Evolutionary conservation across 2,329 filamentous ascomycete species (phyloP).

Genomic region (Clarireedia monteithiana): DNA sequence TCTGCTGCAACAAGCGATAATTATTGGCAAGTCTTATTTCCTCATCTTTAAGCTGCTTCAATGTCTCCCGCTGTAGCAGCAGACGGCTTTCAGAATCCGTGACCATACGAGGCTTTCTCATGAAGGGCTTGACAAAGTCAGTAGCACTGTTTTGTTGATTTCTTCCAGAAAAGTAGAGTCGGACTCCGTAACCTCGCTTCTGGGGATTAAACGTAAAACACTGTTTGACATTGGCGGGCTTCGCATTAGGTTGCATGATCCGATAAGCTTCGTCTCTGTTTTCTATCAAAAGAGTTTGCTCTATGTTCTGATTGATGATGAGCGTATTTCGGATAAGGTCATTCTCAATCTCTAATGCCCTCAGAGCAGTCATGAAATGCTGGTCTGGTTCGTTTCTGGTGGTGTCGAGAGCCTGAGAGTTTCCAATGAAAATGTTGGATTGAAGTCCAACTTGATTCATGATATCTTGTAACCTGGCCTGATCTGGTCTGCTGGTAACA

Average conservation of each 20-base stretch:
- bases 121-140: slow-evolving; percentile 35
- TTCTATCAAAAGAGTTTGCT: slow-evolving; percentile 74
- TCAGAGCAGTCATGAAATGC: slow-evolving; percentile 68
- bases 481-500: slow-evolving; percentile 70
- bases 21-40: slow-evolving; percentile 38
- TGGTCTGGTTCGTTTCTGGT: slow-evolving; percentile 64
- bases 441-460: slow-evolving; percentile 49
- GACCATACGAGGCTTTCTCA: slow-evolving; percentile 60
- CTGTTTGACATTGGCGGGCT: slow-evolving; percentile 60
- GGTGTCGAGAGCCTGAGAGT: slow-evolving; percentile 46
- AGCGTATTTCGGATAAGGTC: slow-evolving; percentile 70
- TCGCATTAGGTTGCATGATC: slow-evolving; percentile 56
- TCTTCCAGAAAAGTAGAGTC: slow-evolving; percentile 43
- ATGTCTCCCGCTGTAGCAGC: slow-evolving; percentile 39
- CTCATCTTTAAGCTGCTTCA: slow-evolving; percentile 48
- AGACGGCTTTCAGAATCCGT: slow-evolving; percentile 66
- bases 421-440: slow-evolving; percentile 55
- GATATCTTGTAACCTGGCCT: slow-evolving; percentile 56
- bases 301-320: slow-evolving; percentile 74
- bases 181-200: slow-evolving; percentile 50
- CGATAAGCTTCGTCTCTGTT: slow-evolving; percentile 57
- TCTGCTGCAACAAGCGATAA: slow-evolving; percentile 33
- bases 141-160: slow-evolving; percentile 35
- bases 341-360: slow-evolving; percentile 75
- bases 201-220: slow-evolving; percentile 64